These are phyloP conservation scores for Colletotrichum scovillei DNA, from an alignment of 2,329 filamentous ascomycete genomes.

Conservation along the genomic window DNA sequence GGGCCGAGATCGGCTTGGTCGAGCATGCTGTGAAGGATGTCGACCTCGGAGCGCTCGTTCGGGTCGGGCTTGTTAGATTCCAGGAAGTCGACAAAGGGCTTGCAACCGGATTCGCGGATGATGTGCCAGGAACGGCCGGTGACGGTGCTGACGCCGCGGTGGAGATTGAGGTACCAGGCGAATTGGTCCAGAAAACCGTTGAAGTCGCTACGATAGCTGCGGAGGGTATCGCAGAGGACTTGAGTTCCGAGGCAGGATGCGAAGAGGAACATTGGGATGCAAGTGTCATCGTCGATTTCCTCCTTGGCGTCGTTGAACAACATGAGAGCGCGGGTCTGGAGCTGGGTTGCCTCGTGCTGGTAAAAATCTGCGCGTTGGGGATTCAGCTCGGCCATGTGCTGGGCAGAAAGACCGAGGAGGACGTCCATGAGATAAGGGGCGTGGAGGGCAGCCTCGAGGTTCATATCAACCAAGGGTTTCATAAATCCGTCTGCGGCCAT, in stretches of 20 bases:
- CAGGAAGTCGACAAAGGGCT: slow-evolving; percentile 36
- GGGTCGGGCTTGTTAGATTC: slow-evolving; percentile 39
- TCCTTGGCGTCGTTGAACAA: slow-evolving; percentile 44
- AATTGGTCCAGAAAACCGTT: slow-evolving; percentile 53
- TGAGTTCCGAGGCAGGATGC: slow-evolving; percentile 44
- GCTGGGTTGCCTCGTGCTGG: slow-evolving; percentile 43
- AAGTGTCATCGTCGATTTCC: slow-evolving; percentile 42
- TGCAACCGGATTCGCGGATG: slow-evolving; percentile 49
- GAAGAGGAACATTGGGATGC: slow-evolving; percentile 57
- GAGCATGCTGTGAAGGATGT: slow-evolving; percentile 31
- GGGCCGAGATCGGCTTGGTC: slow-evolving; percentile 38
- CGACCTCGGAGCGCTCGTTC: slow-evolving; percentile 45
- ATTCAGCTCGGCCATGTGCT: slow-evolving; percentile 45
- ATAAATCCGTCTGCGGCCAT: slow-evolving; percentile 35
- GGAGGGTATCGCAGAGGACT: slow-evolving; percentile 30
- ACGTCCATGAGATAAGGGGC: slow-evolving; percentile 52
- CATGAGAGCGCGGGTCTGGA: slow-evolving; percentile 44
- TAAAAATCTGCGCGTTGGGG: slow-evolving; percentile 40
- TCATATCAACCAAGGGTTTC: slow-evolving; percentile 44
- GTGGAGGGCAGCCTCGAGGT: slow-evolving; percentile 43
- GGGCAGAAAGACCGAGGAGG: slow-evolving; percentile 49
- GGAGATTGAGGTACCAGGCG: slow-evolving; percentile 53
- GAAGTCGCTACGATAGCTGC: slow-evolving; percentile 50
- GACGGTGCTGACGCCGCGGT: slow-evolving; percentile 54
- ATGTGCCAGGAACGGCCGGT: slow-evolving; percentile 47